Evolutionary conservation across 352 stramenopile species (phyloP), one percentile per base, ranked within the genome.

Genomic region (Globisporangium acanthophoron): DNA sequence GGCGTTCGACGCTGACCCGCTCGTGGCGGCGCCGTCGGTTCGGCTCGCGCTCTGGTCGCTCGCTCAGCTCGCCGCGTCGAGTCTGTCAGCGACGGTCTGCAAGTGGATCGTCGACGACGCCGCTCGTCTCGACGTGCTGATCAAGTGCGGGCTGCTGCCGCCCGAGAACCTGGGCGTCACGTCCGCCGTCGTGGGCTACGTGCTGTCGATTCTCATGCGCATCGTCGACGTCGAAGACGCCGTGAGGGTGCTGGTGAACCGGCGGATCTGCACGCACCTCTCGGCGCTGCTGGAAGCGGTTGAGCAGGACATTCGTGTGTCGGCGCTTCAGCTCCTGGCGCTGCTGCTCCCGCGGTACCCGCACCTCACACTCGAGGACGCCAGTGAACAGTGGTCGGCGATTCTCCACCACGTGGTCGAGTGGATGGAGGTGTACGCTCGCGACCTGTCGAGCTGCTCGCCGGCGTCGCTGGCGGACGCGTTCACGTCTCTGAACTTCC

Each of bases 371-470:
- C 9, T 8, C 5, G 16, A 16, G n/a, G 21, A 29, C 11, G 5
- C 5, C 3, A 60, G 52, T 18, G 76, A 87, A 20, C 50, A 65
- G 9, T 90, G 80, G 80, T 52, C 61, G 0, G 29, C 20, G 6
- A 60, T 90, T 2, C 58, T 88, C 8, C 47, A 67, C 8, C 65
- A 87, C 39, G 50, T 88, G n/a, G 65, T 80, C 18, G 80, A 90
- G 58, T 90, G 80, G 80, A 87, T 90, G 72, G 74, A 88, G 35
- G 69, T 90, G 11, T 88, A 80, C 31, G 70, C 67, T 4, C 67
- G 74, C 24, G 80, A 90, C 15, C 71, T 67, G 21, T 41, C 65
- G 20, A 68, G 43, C 1, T 78, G 70, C 16, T 49, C 66, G 2
- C n/a, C 70, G 3, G 59, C 35, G 12, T 69, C 71, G 2, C 54